A percentile compares a stretch with the other conserved stretches of the same genome.
These are phyloP conservation scores for Alternaria dauci DNA, from an alignment of 2,329 filamentous ascomycete species.

Conservation along the genomic window DNA sequence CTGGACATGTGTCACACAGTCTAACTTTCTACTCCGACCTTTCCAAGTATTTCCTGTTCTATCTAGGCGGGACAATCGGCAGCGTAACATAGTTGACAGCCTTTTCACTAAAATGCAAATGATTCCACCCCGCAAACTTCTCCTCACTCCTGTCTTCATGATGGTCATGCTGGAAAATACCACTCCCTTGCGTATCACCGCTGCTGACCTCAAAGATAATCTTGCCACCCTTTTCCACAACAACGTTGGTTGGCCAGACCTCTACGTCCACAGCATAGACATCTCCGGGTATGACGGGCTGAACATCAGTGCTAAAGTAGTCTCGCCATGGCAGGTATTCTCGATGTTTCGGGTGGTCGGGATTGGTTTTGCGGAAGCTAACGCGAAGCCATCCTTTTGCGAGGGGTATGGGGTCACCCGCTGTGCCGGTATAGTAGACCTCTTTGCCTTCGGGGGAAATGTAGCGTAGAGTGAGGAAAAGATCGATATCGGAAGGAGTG, in stretches of 20 bases:
- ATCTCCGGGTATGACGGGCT: constrained; percentile 62
- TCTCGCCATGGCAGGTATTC: constrained; percentile 66
- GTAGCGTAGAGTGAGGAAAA: constrained; percentile 70
- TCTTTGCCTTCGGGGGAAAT: constrained; percentile 64
- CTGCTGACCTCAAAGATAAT: constrained; percentile 64
- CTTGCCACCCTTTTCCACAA: constrained; percentile 61
- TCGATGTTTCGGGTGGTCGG: constrained; percentile 61
- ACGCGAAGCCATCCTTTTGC: constrained; percentile 71
- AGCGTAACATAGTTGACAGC: constrained; percentile 62
- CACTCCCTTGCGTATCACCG: constrained; percentile 66
- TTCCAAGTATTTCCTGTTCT: constrained; percentile 6
- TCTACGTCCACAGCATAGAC: constrained; percentile 69
- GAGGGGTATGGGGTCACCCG: constrained; percentile 69
- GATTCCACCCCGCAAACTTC: constrained; percentile 60
- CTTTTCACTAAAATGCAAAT: constrained; percentile 61
- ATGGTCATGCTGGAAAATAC: constrained; percentile 64
- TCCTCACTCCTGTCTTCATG: constrained; percentile 56
- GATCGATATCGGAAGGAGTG: constrained; percentile 65
- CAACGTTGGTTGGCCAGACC: constrained; percentile 70
- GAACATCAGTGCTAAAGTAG: constrained; percentile 63
- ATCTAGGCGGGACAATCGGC: constrained; percentile 61
- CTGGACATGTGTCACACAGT: not conserved
- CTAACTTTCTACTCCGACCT: not conserved
- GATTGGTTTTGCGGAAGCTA: constrained; percentile 64
- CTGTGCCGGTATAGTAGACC: constrained; percentile 71